Evolutionary conservation across 2,329 filamentous ascomycete genomes (phyloP).

Genomic region (Aureobasidium sp.): DNA sequence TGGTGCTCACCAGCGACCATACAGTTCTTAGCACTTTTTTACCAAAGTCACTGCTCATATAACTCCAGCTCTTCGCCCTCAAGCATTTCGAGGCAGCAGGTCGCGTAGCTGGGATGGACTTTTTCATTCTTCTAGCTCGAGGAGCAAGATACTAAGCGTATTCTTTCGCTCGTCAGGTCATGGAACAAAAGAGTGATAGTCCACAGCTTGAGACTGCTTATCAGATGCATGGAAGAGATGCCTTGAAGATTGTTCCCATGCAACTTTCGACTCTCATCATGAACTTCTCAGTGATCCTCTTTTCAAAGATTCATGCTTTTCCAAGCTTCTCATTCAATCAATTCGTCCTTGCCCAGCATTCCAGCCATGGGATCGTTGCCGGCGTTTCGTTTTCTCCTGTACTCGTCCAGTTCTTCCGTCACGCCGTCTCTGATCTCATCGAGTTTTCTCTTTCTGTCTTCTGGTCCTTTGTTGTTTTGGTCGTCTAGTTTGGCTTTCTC

Average conservation of each 20-base stretch:
- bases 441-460: conserved; percentile 62
- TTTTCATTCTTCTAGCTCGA: too few species aligned
- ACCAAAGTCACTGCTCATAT: too few species aligned
- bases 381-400: conserved; percentile 65
- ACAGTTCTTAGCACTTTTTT: too few species aligned
- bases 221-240: too few species aligned
- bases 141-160: too few species aligned
- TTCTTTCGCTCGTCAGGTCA: too few species aligned
- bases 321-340: conserved; percentile 37
- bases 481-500: conserved; percentile 35
- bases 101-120: not conserved
- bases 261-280: too few species aligned
- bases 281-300: too few species aligned
- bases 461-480: conserved; percentile 18
- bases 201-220: too few species aligned
- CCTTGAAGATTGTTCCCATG: too few species aligned
- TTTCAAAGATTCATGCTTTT: too few species aligned
- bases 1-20: not conserved
- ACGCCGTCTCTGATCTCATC: conserved; percentile 73
- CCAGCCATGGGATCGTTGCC: conserved; percentile 83
- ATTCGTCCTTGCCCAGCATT: conserved; percentile 65
- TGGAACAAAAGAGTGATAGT: too few species aligned
- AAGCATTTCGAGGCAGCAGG: not conserved
- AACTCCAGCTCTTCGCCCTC: not conserved
- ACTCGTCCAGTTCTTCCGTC: conserved; percentile 79